Evolutionary conservation across 495 filamentous ascomycete species (phyloP).

Genomic region (Cladorrhinum samala): DNA sequence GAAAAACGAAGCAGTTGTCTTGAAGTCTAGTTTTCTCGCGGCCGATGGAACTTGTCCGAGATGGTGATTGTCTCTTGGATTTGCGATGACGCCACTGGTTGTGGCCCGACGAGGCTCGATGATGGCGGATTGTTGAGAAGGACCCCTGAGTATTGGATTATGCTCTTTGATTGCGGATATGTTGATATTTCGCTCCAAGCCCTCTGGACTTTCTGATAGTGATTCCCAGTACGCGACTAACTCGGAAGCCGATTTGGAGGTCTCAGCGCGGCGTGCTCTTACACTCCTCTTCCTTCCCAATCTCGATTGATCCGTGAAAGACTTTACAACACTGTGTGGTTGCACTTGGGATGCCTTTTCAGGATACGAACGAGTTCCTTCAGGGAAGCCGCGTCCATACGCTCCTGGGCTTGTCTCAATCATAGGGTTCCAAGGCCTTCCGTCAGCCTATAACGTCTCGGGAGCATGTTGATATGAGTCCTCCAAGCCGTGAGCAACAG

Average conservation of each 20-base stretch:
- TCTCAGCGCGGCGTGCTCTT: conserved; percentile 3
- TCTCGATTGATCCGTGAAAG: background rate
- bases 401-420: background rate
- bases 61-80: background rate
- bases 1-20: conserved; percentile 18
- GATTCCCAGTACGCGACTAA: conserved; percentile 22
- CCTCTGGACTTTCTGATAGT: background rate
- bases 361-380: conserved; percentile 1
- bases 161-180: background rate
- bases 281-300: background rate
- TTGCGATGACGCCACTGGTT: background rate
- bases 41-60: background rate
- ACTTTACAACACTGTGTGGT: conserved; percentile 1
- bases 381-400: background rate
- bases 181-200: background rate
- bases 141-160: background rate
- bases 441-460: background rate
- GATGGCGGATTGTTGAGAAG: background rate
- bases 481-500: background rate
- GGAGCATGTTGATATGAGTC: background rate
- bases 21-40: conserved; percentile 8
- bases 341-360: conserved; percentile 6
- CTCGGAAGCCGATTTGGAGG: conserved; percentile 13
- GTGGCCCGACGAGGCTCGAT: background rate
- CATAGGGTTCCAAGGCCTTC: background rate